These are phyloP conservation scores for Starmerella powellii DNA, from an alignment of 805 yeast genomes.

Conservation along the genomic window DNA sequence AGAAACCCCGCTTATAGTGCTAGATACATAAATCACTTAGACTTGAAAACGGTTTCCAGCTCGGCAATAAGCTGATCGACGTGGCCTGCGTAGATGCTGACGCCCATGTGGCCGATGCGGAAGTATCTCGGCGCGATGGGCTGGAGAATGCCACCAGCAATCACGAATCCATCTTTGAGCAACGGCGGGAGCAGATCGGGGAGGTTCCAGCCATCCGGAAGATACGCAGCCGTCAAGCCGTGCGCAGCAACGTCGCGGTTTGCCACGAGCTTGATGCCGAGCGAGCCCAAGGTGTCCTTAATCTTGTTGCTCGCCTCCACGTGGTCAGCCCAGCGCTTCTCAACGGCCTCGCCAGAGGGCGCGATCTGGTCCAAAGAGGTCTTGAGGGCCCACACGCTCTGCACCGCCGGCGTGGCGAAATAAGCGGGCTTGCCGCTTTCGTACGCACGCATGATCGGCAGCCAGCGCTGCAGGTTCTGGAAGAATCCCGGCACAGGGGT, in stretches of 20 bases:
- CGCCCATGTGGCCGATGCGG: constrained; percentile 96
- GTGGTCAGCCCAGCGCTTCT: constrained; percentile 52
- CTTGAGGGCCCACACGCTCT: constrained; percentile 67
- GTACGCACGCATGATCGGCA: constrained; percentile 76
- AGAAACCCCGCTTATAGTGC: too few relatives aligned
- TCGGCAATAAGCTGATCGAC: constrained; percentile 36
- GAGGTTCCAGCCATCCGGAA: constrained; percentile 64
- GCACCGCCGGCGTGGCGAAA: constrained; percentile 96
- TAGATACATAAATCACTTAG: too few relatives aligned
- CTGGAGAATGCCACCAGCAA: constrained; percentile 85
- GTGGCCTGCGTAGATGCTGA: constrained; percentile 51
- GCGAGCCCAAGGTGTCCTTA: constrained; percentile 43
- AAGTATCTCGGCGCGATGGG: constrained; percentile 71
- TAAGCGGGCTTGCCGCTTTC: constrained; percentile 70
- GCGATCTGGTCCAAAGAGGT: constrained; percentile 59
- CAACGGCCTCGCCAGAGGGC: constrained; percentile 35
- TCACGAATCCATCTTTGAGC: constrained; percentile 53
- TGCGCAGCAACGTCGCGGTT: constrained; percentile 57
- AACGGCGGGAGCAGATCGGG: constrained; percentile 47
- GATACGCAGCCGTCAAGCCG: constrained; percentile 75
- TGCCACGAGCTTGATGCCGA: constrained; percentile 62
- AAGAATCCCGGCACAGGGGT: constrained; percentile 40
- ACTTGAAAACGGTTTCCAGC: constrained; percentile 3
- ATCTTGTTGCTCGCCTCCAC: constrained; percentile 49
- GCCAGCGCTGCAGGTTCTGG: constrained; percentile 71